A percentile compares a stretch with the other conserved stretches of the same genome.
Conservation (phyloP, 352 stramenopile species). For the Phytophthora niederhauseri region DNA sequence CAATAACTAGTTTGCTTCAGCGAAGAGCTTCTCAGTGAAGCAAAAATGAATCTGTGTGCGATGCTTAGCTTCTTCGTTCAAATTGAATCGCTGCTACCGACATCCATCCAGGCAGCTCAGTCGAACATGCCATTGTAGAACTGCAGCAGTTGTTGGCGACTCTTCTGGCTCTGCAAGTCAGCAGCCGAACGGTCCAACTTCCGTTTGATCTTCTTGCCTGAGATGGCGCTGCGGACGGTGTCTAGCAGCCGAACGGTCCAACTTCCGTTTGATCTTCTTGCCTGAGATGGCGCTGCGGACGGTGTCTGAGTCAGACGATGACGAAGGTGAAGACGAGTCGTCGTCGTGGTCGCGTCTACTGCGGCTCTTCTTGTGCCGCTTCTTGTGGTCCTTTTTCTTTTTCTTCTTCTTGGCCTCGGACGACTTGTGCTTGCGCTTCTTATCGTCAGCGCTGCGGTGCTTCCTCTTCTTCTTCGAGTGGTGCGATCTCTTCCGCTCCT, state of each 20-base stretch:
- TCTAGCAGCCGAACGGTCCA: conserved; percentile 59
- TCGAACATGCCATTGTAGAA: conserved; percentile 92
- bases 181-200: conserved; percentile 63
- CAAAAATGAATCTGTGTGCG: neutral
- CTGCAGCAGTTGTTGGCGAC: conserved; percentile 79
- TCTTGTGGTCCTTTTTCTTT: conserved; percentile 48
- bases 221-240: conserved; percentile 80
- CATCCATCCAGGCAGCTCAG: conserved; percentile 25
- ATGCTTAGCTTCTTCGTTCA: no score
- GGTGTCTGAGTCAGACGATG: conserved; percentile 69
- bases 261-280: conserved; percentile 89
- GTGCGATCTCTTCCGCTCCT: conserved; percentile 26
- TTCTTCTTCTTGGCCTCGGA: conserved; percentile 37
- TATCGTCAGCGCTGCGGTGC: conserved; percentile 36
- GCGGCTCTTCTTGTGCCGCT: conserved; percentile 45
- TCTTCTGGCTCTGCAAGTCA: conserved; percentile 73
- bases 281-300: conserved; percentile 82
- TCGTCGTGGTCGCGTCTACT: conserved; percentile 19
- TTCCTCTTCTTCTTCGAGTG: conserved; percentile 48
- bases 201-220: conserved; percentile 89
- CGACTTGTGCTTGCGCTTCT: conserved; percentile 46
- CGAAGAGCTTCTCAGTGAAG: neutral
- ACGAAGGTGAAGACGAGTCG: conserved; percentile 43
- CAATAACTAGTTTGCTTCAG: neutral
- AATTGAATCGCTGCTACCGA: neutral